A percentile compares a stretch with the other conserved stretches of the same genome.
phyloP scores from a whole-genome alignment of 208 protist species.

The Acanthamoeba castellanii region DNA sequence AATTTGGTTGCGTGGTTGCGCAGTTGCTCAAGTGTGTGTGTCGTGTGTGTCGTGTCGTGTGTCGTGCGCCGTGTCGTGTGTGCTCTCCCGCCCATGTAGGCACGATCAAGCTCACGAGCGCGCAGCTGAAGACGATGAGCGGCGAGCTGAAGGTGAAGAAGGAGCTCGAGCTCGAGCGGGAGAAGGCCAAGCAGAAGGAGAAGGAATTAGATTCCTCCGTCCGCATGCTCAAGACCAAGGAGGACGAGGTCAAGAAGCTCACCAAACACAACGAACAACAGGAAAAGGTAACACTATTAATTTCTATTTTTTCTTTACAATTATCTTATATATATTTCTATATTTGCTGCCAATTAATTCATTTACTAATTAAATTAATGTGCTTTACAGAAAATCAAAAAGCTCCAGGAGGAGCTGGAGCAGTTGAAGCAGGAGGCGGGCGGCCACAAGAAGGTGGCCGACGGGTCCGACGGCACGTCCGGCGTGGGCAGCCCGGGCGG shows the following conservation, averaged over 20 bases:
- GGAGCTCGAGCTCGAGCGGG: conserved; percentile 5
- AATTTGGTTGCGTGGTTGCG: not conserved
- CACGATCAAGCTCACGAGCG: conserved; percentile 25
- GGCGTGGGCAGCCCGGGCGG: not conserved
- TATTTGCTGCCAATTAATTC: not conserved
- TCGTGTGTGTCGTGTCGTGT: too few relatives aligned
- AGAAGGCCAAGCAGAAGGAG: conserved; percentile 46
- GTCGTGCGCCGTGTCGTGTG: too few relatives aligned
- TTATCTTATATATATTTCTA: not conserved
- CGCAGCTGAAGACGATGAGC: conserved; percentile 55
- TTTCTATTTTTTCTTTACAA: too few relatives aligned
- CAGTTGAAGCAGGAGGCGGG: not conserved
- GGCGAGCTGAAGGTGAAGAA: conserved; percentile 38
- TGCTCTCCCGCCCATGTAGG: not conserved
- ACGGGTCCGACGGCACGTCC: not conserved
- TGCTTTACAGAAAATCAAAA: conserved; percentile 2
- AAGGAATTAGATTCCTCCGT: conserved; percentile 23
- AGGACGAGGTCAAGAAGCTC: conserved; percentile 43
- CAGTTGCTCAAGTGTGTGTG: too few relatives aligned
- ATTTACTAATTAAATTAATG: not conserved
- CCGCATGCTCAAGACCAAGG: not conserved
- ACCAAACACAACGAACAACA: conserved; percentile 4
- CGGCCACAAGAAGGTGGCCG: not conserved
- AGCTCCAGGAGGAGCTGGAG: conserved; percentile 22
- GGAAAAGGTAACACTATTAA: not conserved